Evolutionary conservation across 352 stramenopile genomes (phyloP), one percentile per base, ranked within the genome.

Genomic region (Pythium folliculosum): DNA sequence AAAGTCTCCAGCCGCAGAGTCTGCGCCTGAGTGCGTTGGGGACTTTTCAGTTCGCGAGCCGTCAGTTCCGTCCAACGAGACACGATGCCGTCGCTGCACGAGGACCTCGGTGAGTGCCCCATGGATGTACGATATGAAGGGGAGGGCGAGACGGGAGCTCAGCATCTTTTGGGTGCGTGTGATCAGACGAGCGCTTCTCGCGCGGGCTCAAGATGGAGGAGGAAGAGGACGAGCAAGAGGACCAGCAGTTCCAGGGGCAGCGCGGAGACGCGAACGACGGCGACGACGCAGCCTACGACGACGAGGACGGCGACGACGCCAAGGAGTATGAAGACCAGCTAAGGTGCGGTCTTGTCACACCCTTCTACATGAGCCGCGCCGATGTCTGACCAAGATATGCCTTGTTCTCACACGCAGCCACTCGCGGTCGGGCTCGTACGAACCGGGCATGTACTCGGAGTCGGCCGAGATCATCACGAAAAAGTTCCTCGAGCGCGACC

Each of bases 391-490:
- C n/a, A n/a, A n/a, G 38, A 44, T 44, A 5, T 44, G 2, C 9
- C 27, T 54, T 32, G 21, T 14, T 45, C 17, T n/a, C 38, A 23
- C 35, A 3, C 43, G 23, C 10, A 75, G 65, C 38, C 62, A 73
- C 32, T 77, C 76, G 0, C 58, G 22, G 7, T 82, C 73, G 58
- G 40, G 52, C 5, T 63, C 60, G 48, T 75, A 81, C n/a, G 68
- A 66, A 9, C 72, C 75, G 7, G 73, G 67, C 21, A 61, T 65
- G 16, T 86, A 85, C 56, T 77, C 71, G 2, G 82, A 94, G 48
- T 88, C 80, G 4, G 84, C 84, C 16, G 82, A 89, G 54, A 94
- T 94, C 73, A 84, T 87, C 51, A 87, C 84, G 13, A 92, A 92
- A 60, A 93, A 90, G 62, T 90, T 86, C 57, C 72, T 88, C 60